These are phyloP conservation scores for Lachnellula subtilissima DNA, from an alignment of 2,329 filamentous ascomycete genomes.

Conservation along the genomic window DNA sequence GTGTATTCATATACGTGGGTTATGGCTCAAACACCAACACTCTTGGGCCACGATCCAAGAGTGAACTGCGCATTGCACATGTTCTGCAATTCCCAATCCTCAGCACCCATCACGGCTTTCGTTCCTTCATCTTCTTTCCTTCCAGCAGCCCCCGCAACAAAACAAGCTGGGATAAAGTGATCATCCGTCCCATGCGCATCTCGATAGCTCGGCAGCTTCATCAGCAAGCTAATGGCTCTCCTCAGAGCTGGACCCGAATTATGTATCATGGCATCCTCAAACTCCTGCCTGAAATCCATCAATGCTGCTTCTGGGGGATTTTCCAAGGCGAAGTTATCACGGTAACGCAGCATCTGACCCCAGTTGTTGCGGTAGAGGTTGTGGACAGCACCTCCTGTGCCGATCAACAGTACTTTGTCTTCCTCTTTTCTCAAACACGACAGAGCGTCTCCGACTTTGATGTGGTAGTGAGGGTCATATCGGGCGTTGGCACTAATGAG, in stretches of 20 bases:
- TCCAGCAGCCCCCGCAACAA: slow-evolving; percentile 54
- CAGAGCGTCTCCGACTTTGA: slow-evolving; percentile 53
- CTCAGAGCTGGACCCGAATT: slow-evolving; percentile 51
- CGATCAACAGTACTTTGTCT: slow-evolving; percentile 53
- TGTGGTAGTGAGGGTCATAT: slow-evolving; percentile 52
- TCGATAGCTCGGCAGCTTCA: slow-evolving; percentile 62
- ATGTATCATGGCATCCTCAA: slow-evolving; percentile 54
- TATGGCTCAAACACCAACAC: not conserved
- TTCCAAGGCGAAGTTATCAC: slow-evolving; percentile 57
- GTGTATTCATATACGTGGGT: not conserved
- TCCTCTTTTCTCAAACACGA: slow-evolving; percentile 48
- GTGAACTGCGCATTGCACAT: slow-evolving; percentile 28
- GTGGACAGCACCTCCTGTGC: slow-evolving; percentile 59
- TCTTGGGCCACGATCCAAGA: slow-evolving; percentile 7
- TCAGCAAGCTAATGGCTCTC: slow-evolving; percentile 53
- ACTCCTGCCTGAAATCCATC: slow-evolving; percentile 60
- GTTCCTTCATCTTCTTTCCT: slow-evolving; percentile 42
- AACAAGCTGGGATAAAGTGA: slow-evolving; percentile 63
- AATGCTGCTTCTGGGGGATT: slow-evolving; percentile 55
- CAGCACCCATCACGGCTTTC: slow-evolving; percentile 44
- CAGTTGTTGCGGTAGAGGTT: slow-evolving; percentile 66
- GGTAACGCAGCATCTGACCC: slow-evolving; percentile 52
- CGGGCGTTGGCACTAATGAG: slow-evolving; percentile 51
- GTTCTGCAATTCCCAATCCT: slow-evolving; percentile 55
- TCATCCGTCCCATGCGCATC: slow-evolving; percentile 68